A percentile compares a stretch with the other conserved stretches of the same genome.
Conservation (phyloP, 2,329 filamentous ascomycete genomes). For the Nigrograna mackinnonii region DNA sequence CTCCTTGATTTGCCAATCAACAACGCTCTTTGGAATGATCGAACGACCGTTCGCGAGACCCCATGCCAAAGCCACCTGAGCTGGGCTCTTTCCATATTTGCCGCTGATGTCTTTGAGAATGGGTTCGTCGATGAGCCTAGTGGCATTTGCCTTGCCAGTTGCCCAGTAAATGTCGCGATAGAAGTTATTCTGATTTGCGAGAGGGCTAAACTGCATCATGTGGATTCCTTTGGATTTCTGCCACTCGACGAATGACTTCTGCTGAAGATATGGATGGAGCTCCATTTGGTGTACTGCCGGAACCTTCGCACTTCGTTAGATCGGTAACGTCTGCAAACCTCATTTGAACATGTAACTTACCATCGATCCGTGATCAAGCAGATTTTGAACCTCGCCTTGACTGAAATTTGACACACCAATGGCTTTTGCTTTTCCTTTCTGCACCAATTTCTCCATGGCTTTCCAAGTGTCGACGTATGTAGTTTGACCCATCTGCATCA, state of each 20-base stretch:
- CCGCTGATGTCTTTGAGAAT: constrained; percentile 54
- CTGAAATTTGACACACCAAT: constrained; percentile 7
- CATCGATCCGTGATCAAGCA: constrained; percentile 50
- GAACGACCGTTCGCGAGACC: constrained; percentile 63
- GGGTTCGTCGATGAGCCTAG: constrained; percentile 50
- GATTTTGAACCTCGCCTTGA: neutral
- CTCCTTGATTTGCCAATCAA: constrained; percentile 46
- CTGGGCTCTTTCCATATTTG: constrained; percentile 64
- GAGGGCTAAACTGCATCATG: constrained; percentile 4
- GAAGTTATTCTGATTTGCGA: constrained; percentile 49
- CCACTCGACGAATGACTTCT: neutral
- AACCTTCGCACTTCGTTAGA: neutral
- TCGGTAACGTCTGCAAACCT: constrained; percentile 61
- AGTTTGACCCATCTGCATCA: constrained; percentile 24
- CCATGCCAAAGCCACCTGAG: constrained; percentile 82
- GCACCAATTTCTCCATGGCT: constrained; percentile 35
- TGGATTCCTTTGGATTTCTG: constrained; percentile 2
- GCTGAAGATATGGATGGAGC: constrained; percentile 1
- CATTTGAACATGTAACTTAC: constrained; percentile 68
- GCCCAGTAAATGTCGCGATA: constrained; percentile 30
- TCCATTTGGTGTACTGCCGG: constrained; percentile 8
- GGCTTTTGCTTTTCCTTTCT: constrained; percentile 16
- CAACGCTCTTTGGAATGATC: constrained; percentile 20
- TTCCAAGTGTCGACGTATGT: constrained; percentile 42
- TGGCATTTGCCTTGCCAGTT: neutral